Evolutionary conservation across 495 filamentous ascomycete genomes (phyloP).

Genomic region (Halenospora varia): DNA sequence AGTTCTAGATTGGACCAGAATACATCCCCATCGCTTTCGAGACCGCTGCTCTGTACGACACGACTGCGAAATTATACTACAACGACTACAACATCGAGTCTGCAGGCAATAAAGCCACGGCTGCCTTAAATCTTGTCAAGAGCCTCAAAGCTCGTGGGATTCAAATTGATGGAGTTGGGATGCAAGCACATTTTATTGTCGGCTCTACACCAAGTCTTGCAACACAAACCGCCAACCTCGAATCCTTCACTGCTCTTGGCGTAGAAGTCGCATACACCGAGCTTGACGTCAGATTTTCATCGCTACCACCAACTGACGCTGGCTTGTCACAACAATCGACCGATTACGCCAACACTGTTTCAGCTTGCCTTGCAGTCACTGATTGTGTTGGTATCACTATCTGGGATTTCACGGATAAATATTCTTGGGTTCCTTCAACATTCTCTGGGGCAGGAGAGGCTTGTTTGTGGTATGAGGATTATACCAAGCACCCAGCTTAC

Average conservation of each 20-base stretch:
- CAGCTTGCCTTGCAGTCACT: constrained; percentile 50
- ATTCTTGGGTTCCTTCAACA: constrained; percentile 56
- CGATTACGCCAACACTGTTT: constrained; percentile 49
- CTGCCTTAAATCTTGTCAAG: constrained; percentile 42
- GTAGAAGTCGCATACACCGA: constrained; percentile 65
- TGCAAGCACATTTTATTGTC: constrained; percentile 60
- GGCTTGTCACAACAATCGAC: constrained; percentile 52
- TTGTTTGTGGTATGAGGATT: constrained; percentile 50
- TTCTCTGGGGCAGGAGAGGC: constrained; percentile 57
- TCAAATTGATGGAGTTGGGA: constrained; percentile 61
- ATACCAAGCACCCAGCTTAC: constrained; percentile 54
- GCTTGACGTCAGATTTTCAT: constrained; percentile 53
- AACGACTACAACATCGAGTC: constrained; percentile 69
- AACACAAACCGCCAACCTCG: constrained; percentile 44
- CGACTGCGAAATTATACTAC: constrained; percentile 59
- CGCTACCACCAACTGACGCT: constrained; percentile 36
- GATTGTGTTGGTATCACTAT: constrained; percentile 65
- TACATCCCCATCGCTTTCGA: constrained; percentile 56
- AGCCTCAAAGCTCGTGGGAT: constrained; percentile 48
- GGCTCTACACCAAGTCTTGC: constrained; percentile 46
- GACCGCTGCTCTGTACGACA: constrained; percentile 47
- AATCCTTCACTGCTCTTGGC: constrained; percentile 42
- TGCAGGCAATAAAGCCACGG: constrained; percentile 44
- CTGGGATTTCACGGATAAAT: constrained; percentile 56
- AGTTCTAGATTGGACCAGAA: constrained; percentile 42